Conservation (phyloP, 2,329 filamentous ascomycete genomes). For the Chrysoporthe deuterocubensis region DNA sequence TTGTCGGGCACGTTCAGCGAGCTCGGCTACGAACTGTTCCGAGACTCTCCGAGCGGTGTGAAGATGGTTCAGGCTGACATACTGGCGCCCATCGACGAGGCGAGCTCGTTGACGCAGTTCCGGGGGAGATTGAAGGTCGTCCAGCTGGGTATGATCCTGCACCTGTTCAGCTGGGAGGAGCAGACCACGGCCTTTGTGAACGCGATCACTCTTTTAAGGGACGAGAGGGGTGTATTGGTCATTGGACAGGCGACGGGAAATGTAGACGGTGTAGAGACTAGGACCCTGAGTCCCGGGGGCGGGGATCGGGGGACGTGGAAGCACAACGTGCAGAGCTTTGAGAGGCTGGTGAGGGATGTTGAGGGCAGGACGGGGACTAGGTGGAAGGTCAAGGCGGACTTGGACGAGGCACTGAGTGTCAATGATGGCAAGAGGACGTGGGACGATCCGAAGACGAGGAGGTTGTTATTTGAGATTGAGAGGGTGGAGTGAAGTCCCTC, state of each 20-base stretch:
- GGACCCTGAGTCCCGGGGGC: slow-evolving; percentile 16
- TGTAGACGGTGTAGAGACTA: slow-evolving; percentile 21
- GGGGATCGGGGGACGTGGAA: slow-evolving; percentile 34
- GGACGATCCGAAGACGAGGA: slow-evolving; percentile 33
- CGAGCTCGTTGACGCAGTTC: slow-evolving; percentile 33
- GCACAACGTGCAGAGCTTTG: slow-evolving; percentile 40
- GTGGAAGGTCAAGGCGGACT: slow-evolving; percentile 33
- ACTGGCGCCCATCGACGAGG: slow-evolving; percentile 38
- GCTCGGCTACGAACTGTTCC: slow-evolving; percentile 46
- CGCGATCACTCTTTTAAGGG: slow-evolving; percentile 36
- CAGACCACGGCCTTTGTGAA: slow-evolving; percentile 37
- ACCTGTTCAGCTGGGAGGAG: slow-evolving; percentile 44
- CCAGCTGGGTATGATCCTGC: slow-evolving; percentile 44
- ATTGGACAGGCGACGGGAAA: slow-evolving; percentile 37
- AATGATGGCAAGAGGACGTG: slow-evolving; percentile 33
- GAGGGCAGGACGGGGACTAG: slow-evolving; percentile 29
- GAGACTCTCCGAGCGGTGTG: slow-evolving; percentile 32
- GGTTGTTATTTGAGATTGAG: slow-evolving; percentile 31
- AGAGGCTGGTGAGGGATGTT: slow-evolving; percentile 29
- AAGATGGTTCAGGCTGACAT: slow-evolving; percentile 39
- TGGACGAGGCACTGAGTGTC: slow-evolving; percentile 33
- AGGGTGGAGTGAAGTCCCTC: not conserved
- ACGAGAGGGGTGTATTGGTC: slow-evolving; percentile 37
- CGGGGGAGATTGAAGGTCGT: slow-evolving; percentile 40
- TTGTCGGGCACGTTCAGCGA: slow-evolving; percentile 43